Evolutionary conservation across 2,329 filamentous ascomycete species (phyloP), one percentile per base, ranked within the genome.

Genomic region (Penicillium palitans): DNA sequence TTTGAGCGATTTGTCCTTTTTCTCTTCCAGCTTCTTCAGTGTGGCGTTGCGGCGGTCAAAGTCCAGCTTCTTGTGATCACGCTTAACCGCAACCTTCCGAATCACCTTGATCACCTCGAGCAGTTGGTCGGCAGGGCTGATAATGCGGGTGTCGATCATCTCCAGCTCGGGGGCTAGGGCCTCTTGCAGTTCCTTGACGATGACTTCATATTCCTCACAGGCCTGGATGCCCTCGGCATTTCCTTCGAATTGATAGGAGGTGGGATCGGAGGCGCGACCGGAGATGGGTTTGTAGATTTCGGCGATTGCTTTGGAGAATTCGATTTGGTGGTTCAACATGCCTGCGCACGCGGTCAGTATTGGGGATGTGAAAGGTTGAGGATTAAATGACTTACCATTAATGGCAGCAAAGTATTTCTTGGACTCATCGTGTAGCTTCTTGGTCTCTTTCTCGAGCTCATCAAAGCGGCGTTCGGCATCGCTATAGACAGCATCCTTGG

Each of bases 221-320:
- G 95, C 95, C 63, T 86, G 84, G 71, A 99, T 98, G 56, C 95
- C 95, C 73, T 96, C 95, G 1, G 89, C 87, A 72, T 97, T 98
- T 56, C 92, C 92, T 76, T 96, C 89, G 45, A 88, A 81, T 55
- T 89, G 84, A 64, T 91, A 84, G 9, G 90, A 90, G 69, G 93
- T 89, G 10, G 95, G 95, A 76, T 99, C 95, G 46, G 93, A 98
- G 77, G 96, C 85, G 72, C 95, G 90, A 55, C 95, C 95, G 55
- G 93, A 97, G 69, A 99, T 99, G 67, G 95, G 95, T 75, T 96
- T 96, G 83, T 99, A 99, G 70, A 99, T 89, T 77, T 99, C 95
- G 64, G 90, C 89, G 81, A 96, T 93, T 66, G 93, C 91, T 79
- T 96, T 87, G 68, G 93, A 96, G 80, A 99, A 99, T 74, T 96